Evolutionary conservation across 2,329 filamentous ascomycete genomes (phyloP).

Genomic region (Botrytis cinerea): DNA sequence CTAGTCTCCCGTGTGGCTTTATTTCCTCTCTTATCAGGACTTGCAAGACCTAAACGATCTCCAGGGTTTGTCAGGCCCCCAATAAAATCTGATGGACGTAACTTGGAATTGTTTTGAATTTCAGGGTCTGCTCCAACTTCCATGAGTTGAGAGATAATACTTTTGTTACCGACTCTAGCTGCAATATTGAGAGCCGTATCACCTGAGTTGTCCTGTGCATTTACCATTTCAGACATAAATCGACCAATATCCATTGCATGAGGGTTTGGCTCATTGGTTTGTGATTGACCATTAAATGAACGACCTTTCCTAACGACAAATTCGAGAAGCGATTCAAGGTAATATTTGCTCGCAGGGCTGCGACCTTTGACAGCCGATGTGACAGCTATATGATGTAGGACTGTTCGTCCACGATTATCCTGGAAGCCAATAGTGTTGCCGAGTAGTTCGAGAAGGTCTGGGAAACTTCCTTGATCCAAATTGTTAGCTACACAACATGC

Average conservation of each 20-base stretch:
- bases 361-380: slow-evolving; percentile 94
- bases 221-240: slow-evolving; percentile 97
- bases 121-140: slow-evolving; percentile 94
- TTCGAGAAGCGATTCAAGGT: slow-evolving; percentile 89
- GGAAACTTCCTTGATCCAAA: slow-evolving; percentile 86
- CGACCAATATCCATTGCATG: slow-evolving; percentile 74
- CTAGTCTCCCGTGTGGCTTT: slow-evolving; percentile 69
- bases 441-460: slow-evolving; percentile 84
- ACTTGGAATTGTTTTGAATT: slow-evolving; percentile 85
- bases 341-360: slow-evolving; percentile 89
- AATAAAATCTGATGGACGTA: slow-evolving; percentile 83
- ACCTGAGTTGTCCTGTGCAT: slow-evolving; percentile 88
- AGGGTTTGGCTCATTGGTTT: slow-evolving; percentile 32
- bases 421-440: slow-evolving; percentile 87
- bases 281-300: slow-evolving; percentile 55
- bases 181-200: slow-evolving; percentile 95
- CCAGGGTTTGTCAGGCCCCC: slow-evolving; percentile 67
- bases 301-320: slow-evolving; percentile 89
- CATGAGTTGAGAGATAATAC: slow-evolving; percentile 93
- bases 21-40: slow-evolving; percentile 50
- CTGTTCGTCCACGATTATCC: slow-evolving; percentile 85
- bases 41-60: slow-evolving; percentile 51
- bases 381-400: slow-evolving; percentile 93
- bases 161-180: slow-evolving; percentile 86
- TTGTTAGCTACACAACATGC: slow-evolving; percentile 94